Evolutionary conservation across 768 basidiomycete species (phyloP).

Genomic region (Boletus eberwhitei): DNA sequence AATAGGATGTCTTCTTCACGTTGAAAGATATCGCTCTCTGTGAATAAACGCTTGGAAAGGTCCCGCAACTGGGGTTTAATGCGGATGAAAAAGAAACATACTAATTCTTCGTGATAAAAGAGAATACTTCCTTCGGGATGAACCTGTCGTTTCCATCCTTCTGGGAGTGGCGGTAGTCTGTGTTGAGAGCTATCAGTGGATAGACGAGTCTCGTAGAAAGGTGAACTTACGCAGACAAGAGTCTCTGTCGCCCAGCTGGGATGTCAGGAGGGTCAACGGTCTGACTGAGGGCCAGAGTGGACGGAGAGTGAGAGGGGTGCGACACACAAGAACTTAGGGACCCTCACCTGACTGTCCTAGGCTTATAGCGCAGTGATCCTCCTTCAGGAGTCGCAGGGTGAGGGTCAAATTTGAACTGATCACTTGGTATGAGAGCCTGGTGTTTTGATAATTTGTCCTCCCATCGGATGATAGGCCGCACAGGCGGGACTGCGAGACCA

Average conservation of each 20-base stretch:
- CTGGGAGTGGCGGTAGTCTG: background rate
- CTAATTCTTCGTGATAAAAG: constrained; percentile 11
- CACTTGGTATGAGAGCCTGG: background rate
- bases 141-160: constrained; percentile 9
- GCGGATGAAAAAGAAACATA: background rate
- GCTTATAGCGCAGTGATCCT: constrained; percentile 10
- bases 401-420: background rate
- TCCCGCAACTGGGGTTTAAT: background rate
- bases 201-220: background rate
- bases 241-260: constrained; percentile 3
- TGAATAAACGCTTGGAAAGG: constrained; percentile 13
- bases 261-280: background rate
- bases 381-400: constrained; percentile 5
- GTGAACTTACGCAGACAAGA: constrained; percentile 6
- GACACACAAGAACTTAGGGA: background rate
- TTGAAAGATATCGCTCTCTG: constrained; percentile 6
- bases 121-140: constrained; percentile 13
- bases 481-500: background rate
- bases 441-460: background rate
- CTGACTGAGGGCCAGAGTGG: background rate
- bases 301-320: background rate
- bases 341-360: background rate
- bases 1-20: background rate
- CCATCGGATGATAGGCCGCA: background rate
- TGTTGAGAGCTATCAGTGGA: background rate